These are phyloP conservation scores for Yamadazyma atmosphaerica DNA, from an alignment of 1,139 yeast species.

Conservation along the genomic window DNA sequence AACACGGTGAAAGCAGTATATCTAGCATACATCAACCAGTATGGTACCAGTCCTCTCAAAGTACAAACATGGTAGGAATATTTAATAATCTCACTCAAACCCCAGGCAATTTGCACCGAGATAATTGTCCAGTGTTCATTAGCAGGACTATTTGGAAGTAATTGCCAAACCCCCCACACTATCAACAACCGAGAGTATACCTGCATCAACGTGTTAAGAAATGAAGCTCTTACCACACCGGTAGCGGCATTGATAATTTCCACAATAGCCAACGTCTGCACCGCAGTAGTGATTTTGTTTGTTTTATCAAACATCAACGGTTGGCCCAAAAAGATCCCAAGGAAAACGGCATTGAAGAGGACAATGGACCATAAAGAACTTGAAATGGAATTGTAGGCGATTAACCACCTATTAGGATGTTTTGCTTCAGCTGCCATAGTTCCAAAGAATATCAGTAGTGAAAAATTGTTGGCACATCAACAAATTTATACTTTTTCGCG, in stretches of 20 bases:
- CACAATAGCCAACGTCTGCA: constrained; percentile 81
- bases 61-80: constrained; percentile 82
- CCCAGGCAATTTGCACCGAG: constrained; percentile 82
- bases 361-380: constrained; percentile 48
- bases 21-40: constrained; percentile 67
- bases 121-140: constrained; percentile 60
- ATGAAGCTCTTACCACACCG: constrained; percentile 83
- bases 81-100: constrained; percentile 84
- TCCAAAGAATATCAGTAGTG: constrained; percentile 2
- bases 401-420: constrained; percentile 40
- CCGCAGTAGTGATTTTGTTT: constrained; percentile 55
- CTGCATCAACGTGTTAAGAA: constrained; percentile 81
- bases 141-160: constrained; percentile 69
- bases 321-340: constrained; percentile 48
- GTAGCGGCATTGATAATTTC: constrained; percentile 77
- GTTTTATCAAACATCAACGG: constrained; percentile 62
- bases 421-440: constrained; percentile 10
- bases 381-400: constrained; percentile 47
- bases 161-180: constrained; percentile 78
- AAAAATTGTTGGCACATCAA: background rate
- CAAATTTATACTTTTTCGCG: background rate
- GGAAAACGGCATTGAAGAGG: constrained; percentile 41
- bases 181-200: constrained; percentile 81
- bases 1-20: constrained; percentile 80
- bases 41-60: constrained; percentile 59